These are phyloP conservation scores for Salix dunnii DNA, from an alignment of 345 rosid genomes.

Conservation along the genomic window DNA sequence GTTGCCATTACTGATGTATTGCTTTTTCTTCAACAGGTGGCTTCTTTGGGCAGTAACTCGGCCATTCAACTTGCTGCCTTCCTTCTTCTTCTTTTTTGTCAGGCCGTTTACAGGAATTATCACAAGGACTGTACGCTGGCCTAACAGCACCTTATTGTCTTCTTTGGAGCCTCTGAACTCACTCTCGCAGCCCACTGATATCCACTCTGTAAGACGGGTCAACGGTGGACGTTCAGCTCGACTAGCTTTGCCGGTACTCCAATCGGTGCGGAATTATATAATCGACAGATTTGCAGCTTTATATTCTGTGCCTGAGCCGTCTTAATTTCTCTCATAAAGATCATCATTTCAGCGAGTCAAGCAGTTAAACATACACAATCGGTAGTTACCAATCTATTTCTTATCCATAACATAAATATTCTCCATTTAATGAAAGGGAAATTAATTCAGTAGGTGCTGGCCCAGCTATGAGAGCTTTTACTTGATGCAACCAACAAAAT, in stretches of 20 bases:
- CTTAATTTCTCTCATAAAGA: not conserved
- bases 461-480: too few relatives aligned
- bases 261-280: conserved; percentile 42
- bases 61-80: conserved; percentile 55
- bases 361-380: not conserved
- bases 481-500: too few relatives aligned
- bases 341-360: not conserved
- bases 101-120: conserved; percentile 46
- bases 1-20: conserved; percentile 42
- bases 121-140: conserved; percentile 29
- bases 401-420: too few relatives aligned
- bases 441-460: too few relatives aligned
- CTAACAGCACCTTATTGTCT: conserved; percentile 45
- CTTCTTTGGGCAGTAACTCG: conserved; percentile 54
- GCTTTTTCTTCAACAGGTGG: conserved; percentile 57
- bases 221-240: conserved; percentile 45
- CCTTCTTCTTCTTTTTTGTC: not conserved
- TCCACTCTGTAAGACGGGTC: conserved; percentile 51
- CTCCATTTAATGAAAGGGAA: too few relatives aligned
- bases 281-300: conserved; percentile 1
- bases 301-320: not conserved
- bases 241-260: conserved; percentile 50
- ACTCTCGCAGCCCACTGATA: conserved; percentile 50
- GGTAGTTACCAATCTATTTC: too few relatives aligned
- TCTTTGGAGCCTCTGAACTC: conserved; percentile 51